Percentiles rank a stretch among this genome's conserved stretches.
Evolutionary conservation across 192 early-diverging fungal genomes (phyloP).

Genomic region (Umbelopsis sp.): DNA sequence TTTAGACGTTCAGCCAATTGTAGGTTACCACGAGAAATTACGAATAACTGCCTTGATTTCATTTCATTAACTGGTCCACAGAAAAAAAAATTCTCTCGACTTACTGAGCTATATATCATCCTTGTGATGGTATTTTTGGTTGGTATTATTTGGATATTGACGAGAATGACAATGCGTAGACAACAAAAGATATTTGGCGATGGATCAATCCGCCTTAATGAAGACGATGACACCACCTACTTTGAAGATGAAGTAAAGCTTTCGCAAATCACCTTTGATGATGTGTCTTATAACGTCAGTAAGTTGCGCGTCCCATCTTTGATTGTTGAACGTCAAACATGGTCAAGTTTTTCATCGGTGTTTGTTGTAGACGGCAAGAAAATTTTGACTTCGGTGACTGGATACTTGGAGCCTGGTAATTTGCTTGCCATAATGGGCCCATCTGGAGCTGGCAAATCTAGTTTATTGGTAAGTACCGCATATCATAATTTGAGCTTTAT

Average conservation of each 20-base stretch:
- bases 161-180: slow-evolving; percentile 14
- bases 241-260: neutral
- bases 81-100: slow-evolving; percentile 26
- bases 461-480: slow-evolving; percentile 56
- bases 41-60: neutral
- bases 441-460: slow-evolving; percentile 90
- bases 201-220: slow-evolving; percentile 17
- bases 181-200: slow-evolving; percentile 31
- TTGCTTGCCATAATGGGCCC: slow-evolving; percentile 91
- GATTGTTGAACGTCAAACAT: neutral
- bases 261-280: slow-evolving; percentile 19
- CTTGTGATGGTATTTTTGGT: slow-evolving; percentile 17
- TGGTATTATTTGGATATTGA: slow-evolving; percentile 20
- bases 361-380: slow-evolving; percentile 38
- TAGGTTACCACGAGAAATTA: neutral
- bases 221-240: slow-evolving; percentile 7
- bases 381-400: slow-evolving; percentile 71
- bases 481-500: slow-evolving; percentile 8
- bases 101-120: slow-evolving; percentile 25
- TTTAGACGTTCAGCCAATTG: slow-evolving; percentile 33
- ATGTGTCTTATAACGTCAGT: slow-evolving; percentile 27
- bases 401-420: slow-evolving; percentile 72
- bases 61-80: neutral
- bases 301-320: neutral
- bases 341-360: neutral